Conservation (phyloP, 257 asterid species). For the Plantago major region DNA sequence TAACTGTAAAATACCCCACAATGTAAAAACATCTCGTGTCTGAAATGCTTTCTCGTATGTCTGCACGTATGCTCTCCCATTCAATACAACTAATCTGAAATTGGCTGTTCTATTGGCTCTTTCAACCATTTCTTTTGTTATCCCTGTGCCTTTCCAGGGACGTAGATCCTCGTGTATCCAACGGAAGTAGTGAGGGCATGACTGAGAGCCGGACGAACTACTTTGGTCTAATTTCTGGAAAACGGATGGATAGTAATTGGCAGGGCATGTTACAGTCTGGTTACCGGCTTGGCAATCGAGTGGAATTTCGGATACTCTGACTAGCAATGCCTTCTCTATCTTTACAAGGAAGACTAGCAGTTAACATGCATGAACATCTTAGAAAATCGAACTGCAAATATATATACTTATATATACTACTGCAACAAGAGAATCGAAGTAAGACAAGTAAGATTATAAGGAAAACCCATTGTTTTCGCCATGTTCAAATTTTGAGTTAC, state of each 20-base stretch:
- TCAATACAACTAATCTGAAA: constrained; percentile 54
- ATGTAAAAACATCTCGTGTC: constrained; percentile 54
- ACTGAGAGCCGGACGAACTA: too few species aligned
- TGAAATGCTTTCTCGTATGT: constrained; percentile 44
- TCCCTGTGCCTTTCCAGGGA: constrained; percentile 67
- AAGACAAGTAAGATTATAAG: too few species aligned
- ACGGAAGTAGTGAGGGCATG: constrained; percentile 68
- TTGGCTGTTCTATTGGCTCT: constrained; percentile 51
- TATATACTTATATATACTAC: too few species aligned
- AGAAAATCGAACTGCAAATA: too few species aligned
- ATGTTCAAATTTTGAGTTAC: too few species aligned
- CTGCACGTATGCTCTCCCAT: constrained; percentile 64
- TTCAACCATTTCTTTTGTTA: constrained; percentile 51
- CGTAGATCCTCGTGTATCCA: constrained; percentile 70
- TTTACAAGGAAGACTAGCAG: background rate
- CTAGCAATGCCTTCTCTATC: constrained; percentile 5
- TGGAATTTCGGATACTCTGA: constrained; percentile 21
- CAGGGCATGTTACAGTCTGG: constrained; percentile 31
- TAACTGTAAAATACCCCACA: constrained; percentile 81
- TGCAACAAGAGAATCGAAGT: too few species aligned
- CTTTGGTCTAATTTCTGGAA: background rate
- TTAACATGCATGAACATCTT: background rate
- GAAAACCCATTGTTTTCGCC: too few species aligned
- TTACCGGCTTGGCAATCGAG: constrained; percentile 28
- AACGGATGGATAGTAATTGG: constrained; percentile 25